Percentiles rank a stretch among this genome's conserved stretches.
These are phyloP conservation scores for Cutaneotrichosporon sp. DNA, from an alignment of 1,284 basidiomycete species.

Conservation along the genomic window DNA sequence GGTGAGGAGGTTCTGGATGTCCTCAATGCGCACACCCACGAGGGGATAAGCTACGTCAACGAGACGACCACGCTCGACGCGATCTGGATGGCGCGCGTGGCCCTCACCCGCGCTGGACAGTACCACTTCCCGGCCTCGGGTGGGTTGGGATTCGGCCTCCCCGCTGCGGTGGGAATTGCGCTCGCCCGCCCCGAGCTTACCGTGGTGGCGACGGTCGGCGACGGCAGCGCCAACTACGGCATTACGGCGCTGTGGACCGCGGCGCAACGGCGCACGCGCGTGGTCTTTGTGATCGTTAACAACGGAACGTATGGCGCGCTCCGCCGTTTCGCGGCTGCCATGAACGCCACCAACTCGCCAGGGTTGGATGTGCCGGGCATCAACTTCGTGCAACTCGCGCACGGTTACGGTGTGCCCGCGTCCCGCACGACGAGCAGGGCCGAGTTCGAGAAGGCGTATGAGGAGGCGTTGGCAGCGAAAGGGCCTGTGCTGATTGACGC, in stretches of 20 bases:
- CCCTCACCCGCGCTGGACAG: neutral
- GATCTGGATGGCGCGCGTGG: slow-evolving; percentile 10
- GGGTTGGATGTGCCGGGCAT: slow-evolving; percentile 22
- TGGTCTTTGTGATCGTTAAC: slow-evolving; percentile 21
- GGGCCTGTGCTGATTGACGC: slow-evolving; percentile 22
- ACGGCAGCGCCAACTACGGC: slow-evolving; percentile 21
- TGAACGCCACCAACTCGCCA: slow-evolving; percentile 8
- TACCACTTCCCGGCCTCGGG: slow-evolving; percentile 23
- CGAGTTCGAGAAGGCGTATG: slow-evolving; percentile 18
- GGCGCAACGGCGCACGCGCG: slow-evolving; percentile 7
- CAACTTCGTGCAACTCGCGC: slow-evolving; percentile 17
- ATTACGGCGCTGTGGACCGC: slow-evolving; percentile 18
- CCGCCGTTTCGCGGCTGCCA: slow-evolving; percentile 11
- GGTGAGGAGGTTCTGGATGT: slow-evolving; percentile 15
- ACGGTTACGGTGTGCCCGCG: slow-evolving; percentile 21
- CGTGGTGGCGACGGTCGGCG: slow-evolving; percentile 18
- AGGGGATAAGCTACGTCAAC: slow-evolving; percentile 17
- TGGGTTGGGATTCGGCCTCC: slow-evolving; percentile 21
- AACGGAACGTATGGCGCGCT: slow-evolving; percentile 20
- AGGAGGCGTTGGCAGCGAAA: neutral
- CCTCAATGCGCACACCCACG: slow-evolving; percentile 1
- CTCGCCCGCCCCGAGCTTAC: slow-evolving; percentile 15
- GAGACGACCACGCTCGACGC: slow-evolving; percentile 19
- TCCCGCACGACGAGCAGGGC: neutral
- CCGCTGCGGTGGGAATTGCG: slow-evolving; percentile 15